These are phyloP conservation scores for Auriscalpium orientale DNA, from an alignment of 768 basidiomycete species.

Conservation along the genomic window DNA sequence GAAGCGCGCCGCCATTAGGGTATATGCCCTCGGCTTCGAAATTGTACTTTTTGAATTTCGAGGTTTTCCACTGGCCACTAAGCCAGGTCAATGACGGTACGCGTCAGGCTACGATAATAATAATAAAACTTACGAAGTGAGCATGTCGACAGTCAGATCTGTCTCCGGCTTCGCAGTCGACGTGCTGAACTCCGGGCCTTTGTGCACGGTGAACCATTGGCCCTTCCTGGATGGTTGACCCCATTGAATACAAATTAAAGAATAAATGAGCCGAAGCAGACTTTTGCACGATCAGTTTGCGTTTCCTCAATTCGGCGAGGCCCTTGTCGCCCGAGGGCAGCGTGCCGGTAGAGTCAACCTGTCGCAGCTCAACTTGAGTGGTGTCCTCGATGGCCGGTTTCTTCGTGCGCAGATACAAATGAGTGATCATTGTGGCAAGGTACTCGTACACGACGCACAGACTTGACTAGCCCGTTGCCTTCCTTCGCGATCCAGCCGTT, in stretches of 20 bases:
- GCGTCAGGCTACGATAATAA: not conserved
- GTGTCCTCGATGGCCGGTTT: constrained; percentile 57
- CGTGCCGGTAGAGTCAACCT: constrained; percentile 67
- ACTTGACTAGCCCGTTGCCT: constrained; percentile 77
- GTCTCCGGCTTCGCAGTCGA: constrained; percentile 92
- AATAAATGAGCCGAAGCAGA: constrained; percentile 20
- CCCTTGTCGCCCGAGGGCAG: constrained; percentile 70
- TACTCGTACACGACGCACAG: constrained; percentile 45
- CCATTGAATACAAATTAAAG: not conserved
- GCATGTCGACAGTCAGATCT: constrained; percentile 93
- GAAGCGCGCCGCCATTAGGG: constrained; percentile 85
- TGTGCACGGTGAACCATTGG: constrained; percentile 87
- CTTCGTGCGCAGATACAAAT: constrained; percentile 31
- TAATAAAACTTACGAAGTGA: constrained; percentile 62
- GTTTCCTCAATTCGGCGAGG: constrained; percentile 82
- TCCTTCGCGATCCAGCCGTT: constrained; percentile 95
- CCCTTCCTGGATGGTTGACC: constrained; percentile 59
- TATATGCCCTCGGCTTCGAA: constrained; percentile 94
- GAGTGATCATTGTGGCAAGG: not conserved
- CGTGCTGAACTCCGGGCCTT: constrained; percentile 83
- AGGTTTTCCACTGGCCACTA: constrained; percentile 91
- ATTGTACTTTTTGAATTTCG: constrained; percentile 96
- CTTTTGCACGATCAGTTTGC: constrained; percentile 85
- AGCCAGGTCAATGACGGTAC: not conserved
- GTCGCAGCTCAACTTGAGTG: constrained; percentile 67